phyloP scores from a whole-genome alignment of 1,284 basidiomycete genomes.

The Omphalotus olearius region DNA sequence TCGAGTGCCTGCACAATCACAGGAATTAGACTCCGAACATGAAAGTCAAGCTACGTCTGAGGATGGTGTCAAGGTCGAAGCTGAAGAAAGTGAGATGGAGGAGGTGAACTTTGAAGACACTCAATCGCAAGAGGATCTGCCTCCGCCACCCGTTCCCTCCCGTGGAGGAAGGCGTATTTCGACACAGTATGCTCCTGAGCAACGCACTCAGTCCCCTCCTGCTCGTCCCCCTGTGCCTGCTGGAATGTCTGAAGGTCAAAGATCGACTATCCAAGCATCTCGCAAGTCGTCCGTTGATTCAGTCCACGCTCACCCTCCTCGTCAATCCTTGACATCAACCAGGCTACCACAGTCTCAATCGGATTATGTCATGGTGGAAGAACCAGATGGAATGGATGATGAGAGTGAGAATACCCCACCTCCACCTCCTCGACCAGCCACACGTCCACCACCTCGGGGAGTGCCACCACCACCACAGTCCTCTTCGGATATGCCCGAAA shows the following conservation, averaged over 20 bases:
- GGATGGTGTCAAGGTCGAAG: constrained; percentile 58
- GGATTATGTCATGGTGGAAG: constrained; percentile 61
- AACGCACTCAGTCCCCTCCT: constrained; percentile 13
- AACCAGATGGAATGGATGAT: constrained; percentile 30
- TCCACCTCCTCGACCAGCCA: constrained; percentile 40
- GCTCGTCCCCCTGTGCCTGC: constrained; percentile 40
- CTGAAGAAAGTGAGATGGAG: constrained; percentile 66
- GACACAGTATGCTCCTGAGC: constrained; percentile 9
- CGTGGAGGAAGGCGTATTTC: constrained; percentile 28
- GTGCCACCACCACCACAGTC: constrained; percentile 28
- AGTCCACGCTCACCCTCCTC: constrained; percentile 17
- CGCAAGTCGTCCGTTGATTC: constrained; percentile 33
- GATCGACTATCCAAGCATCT: constrained; percentile 28
- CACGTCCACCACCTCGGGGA: constrained; percentile 29
- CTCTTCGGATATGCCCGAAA: constrained; percentile 28
- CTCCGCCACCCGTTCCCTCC: constrained; percentile 43
- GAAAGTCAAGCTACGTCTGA: constrained; percentile 43
- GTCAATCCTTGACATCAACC: not conserved
- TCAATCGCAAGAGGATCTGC: constrained; percentile 38
- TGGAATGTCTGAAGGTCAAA: constrained; percentile 27
- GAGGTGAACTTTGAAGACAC: constrained; percentile 55
- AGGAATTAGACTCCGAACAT: constrained; percentile 40
- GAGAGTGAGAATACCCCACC: constrained; percentile 22
- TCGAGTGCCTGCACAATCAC: constrained; percentile 30
- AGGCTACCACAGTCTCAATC: constrained; percentile 27